phyloP scores from a whole-genome alignment of 306 rosid species.

The Senna tora region DNA sequence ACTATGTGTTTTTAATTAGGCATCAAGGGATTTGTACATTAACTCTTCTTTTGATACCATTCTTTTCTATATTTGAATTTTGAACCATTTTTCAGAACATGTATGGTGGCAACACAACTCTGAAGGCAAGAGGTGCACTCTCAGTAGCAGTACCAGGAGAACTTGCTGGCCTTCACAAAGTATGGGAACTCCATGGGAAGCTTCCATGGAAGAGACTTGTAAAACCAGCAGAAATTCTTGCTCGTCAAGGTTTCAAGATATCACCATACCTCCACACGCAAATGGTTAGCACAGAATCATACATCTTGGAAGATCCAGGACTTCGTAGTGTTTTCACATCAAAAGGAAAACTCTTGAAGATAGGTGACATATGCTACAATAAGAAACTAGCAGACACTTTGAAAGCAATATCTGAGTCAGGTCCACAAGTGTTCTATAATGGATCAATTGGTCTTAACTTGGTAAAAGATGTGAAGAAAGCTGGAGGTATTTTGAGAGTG shows the following conservation, averaged over 20 bases:
- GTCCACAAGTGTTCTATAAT: constrained; percentile 62
- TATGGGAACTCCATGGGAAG: constrained; percentile 73
- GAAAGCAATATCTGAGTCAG: constrained; percentile 49
- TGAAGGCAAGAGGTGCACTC: constrained; percentile 64
- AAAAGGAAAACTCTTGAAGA: constrained; percentile 60
- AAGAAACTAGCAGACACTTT: constrained; percentile 63
- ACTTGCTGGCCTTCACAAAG: constrained; percentile 76
- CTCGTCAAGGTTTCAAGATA: constrained; percentile 67
- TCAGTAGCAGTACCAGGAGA: constrained; percentile 78
- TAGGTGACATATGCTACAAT: constrained; percentile 58
- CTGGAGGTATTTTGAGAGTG: constrained; percentile 69
- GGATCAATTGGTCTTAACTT: constrained; percentile 64
- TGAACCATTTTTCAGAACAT: constrained; percentile 54
- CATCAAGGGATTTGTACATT: too few relatives aligned
- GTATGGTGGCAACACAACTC: constrained; percentile 61
- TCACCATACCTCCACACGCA: constrained; percentile 68
- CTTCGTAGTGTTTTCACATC: constrained; percentile 66
- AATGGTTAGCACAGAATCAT: constrained; percentile 53
- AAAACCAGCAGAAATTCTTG: constrained; percentile 69
- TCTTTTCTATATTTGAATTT: not conserved
- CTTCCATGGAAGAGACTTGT: constrained; percentile 81
- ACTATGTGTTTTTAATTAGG: too few relatives aligned
- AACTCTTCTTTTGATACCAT: not conserved
- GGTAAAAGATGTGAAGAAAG: constrained; percentile 62
- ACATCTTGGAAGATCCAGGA: constrained; percentile 59